Percentiles rank a stretch among this genome's conserved stretches.
Conservation (phyloP, 805 yeast species). For the Candida succiphila region DNA sequence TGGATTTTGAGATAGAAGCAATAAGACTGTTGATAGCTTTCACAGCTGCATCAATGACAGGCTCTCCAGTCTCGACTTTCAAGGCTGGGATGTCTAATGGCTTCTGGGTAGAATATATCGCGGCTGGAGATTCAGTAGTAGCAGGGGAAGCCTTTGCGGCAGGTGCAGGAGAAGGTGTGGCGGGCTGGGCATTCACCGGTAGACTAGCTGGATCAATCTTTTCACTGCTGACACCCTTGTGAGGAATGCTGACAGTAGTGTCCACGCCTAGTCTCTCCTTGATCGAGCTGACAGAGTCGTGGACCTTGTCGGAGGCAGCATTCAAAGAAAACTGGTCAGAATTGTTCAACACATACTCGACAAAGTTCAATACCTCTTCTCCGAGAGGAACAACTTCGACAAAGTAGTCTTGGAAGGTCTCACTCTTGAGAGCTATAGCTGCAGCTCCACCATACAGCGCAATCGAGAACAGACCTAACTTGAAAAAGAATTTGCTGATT, state of each 20-base stretch:
- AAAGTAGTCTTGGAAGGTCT: conserved; percentile 51
- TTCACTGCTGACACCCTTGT: conserved; percentile 26
- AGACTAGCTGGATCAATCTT: conserved; percentile 16
- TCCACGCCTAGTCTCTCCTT: conserved; percentile 30
- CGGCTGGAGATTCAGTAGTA: conserved; percentile 8
- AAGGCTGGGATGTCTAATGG: conserved; percentile 20
- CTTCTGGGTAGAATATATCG: conserved; percentile 4
- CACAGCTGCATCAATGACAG: conserved; percentile 24
- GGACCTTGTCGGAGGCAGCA: conserved; percentile 9
- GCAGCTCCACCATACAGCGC: conserved; percentile 48
- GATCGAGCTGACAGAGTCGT: conserved; percentile 22
- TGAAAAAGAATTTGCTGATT: conserved; percentile 16
- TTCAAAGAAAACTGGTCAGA: conserved; percentile 9
- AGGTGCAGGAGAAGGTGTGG: conserved; percentile 2
- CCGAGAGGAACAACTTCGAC: conserved; percentile 58
- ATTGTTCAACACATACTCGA: conserved; percentile 29
- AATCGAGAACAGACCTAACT: conserved; percentile 15
- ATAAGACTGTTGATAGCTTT: conserved; percentile 26
- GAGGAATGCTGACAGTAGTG: conserved; percentile 27
- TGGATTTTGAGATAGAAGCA: conserved; percentile 11
- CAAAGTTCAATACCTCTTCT: conserved; percentile 38
- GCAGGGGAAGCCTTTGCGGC: conserved; percentile 7
- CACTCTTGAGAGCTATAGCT: conserved; percentile 44
- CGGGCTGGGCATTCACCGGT: too few species aligned
- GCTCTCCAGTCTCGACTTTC: conserved; percentile 19